These are phyloP conservation scores for Pseudogymnoascus sp. DNA, from an alignment of 2,329 filamentous ascomycete genomes.

Conservation along the genomic window DNA sequence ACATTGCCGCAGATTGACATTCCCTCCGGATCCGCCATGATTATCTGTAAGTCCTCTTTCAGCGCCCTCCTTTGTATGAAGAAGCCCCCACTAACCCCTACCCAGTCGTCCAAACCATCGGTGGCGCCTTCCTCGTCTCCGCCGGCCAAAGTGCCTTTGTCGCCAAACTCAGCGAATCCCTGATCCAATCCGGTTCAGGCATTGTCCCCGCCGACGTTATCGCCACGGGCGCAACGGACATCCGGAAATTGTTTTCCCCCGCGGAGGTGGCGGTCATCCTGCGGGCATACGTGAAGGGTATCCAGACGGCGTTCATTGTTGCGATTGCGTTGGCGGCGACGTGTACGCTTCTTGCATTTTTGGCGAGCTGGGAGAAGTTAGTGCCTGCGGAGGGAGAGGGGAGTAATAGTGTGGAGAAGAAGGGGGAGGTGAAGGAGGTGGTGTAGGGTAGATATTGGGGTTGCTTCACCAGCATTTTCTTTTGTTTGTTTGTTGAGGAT, in stretches of 20 bases:
- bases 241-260: conserved; percentile 30
- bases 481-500: background rate
- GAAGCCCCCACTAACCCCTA: conserved; percentile 7
- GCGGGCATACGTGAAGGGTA: conserved; percentile 31
- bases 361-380: background rate
- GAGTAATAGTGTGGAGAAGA: background rate
- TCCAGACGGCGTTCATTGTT: conserved; percentile 24
- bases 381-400: background rate
- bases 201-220: conserved; percentile 31
- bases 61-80: background rate
- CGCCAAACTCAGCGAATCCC: conserved; percentile 21
- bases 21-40: conserved; percentile 46
- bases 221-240: conserved; percentile 36
- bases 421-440: background rate
- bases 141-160: conserved; percentile 45
- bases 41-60: conserved; percentile 30
- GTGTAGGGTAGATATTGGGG: background rate
- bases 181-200: conserved; percentile 26
- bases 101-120: conserved; percentile 50
- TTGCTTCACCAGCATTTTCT: background rate
- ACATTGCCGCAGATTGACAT: conserved; percentile 45
- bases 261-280: conserved; percentile 33
- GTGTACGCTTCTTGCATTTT: background rate
- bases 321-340: conserved; percentile 24
- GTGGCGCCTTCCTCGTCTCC: conserved; percentile 50